Conservation (phyloP, 2,329 filamentous ascomycete genomes). For the Penicillium sp. region DNA sequence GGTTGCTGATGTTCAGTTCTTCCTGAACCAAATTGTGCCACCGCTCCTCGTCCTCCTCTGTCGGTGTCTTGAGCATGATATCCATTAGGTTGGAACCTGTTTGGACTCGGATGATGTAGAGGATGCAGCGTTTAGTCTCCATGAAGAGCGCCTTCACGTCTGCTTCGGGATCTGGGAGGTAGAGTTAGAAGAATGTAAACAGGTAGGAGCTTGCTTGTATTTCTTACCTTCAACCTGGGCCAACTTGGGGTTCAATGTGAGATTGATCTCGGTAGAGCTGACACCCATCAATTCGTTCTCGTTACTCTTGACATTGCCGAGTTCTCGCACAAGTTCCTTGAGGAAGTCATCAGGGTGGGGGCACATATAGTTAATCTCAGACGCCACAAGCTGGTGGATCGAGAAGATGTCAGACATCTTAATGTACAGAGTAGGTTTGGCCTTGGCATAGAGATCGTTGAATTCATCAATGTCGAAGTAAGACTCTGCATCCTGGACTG, state of each 20-base stretch:
- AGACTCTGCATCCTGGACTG: constrained; percentile 73
- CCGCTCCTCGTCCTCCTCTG: constrained; percentile 74
- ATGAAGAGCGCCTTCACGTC: constrained; percentile 89
- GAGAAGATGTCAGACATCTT: constrained; percentile 97
- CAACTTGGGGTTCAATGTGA: constrained; percentile 81
- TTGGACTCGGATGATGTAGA: constrained; percentile 97
- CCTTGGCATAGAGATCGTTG: constrained; percentile 93
- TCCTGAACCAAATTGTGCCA: constrained; percentile 76
- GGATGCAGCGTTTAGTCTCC: constrained; percentile 92
- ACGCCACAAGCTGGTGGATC: constrained; percentile 77
- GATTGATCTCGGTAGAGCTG: constrained; percentile 77
- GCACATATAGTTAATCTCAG: constrained; percentile 69
- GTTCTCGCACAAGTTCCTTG: constrained; percentile 81
- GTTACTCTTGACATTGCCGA: constrained; percentile 92
- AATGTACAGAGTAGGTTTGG: constrained; percentile 96
- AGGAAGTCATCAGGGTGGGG: constrained; percentile 75
- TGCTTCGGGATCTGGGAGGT: constrained; percentile 66
- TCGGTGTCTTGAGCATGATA: constrained; percentile 84
- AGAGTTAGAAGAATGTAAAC: constrained; percentile 6
- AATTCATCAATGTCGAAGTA: constrained; percentile 98
- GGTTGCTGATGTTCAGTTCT: constrained; percentile 62
- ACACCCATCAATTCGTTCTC: constrained; percentile 85
- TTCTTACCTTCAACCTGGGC: constrained; percentile 65
- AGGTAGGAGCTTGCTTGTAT: not conserved
- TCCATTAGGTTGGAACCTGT: constrained; percentile 86